phyloP scores from a whole-genome alignment of 208 protist species.

The Crithidia mellificae region DNA sequence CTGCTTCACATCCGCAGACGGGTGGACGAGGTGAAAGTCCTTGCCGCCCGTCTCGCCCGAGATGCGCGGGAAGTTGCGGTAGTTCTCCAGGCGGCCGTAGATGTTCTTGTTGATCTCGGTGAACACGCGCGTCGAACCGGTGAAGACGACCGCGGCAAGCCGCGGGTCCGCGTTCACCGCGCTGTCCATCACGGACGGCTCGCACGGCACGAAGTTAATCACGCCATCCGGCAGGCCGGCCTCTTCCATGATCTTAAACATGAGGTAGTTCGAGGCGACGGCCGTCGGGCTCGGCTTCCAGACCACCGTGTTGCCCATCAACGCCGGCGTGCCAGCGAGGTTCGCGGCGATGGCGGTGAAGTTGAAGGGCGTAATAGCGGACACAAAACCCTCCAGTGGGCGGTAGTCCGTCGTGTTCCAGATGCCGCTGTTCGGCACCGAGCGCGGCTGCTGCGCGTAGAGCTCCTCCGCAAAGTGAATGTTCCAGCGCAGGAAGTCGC shows the following conservation, averaged over 20 bases:
- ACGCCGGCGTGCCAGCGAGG: slow-evolving; percentile 92
- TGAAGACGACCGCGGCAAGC: slow-evolving; percentile 96
- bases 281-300: slow-evolving; percentile 96
- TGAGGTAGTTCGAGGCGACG: slow-evolving; percentile 92
- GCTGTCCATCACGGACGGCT: slow-evolving; percentile 70
- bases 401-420: slow-evolving; percentile 97
- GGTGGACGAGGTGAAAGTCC: slow-evolving; percentile 97
- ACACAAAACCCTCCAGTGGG: slow-evolving; percentile 96
- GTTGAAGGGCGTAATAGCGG: slow-evolving; percentile 97
- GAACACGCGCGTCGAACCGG: slow-evolving; percentile 94
- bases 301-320: slow-evolving; percentile 97
- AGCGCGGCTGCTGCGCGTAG: slow-evolving; percentile 88
- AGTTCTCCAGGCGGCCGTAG: slow-evolving; percentile 87
- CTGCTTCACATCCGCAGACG: slow-evolving; percentile 83
- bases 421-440: slow-evolving; percentile 58
- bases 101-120: slow-evolving; percentile 92
- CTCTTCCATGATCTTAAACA: slow-evolving; percentile 94
- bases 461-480: slow-evolving; percentile 94
- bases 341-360: slow-evolving; percentile 98
- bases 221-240: slow-evolving; percentile 96
- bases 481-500: slow-evolving; percentile 97
- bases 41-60: slow-evolving; percentile 97
- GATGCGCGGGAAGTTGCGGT: slow-evolving; percentile 94
- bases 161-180: slow-evolving; percentile 75
- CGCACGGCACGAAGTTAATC: slow-evolving; percentile 94